A percentile compares a stretch with the other conserved stretches of the same genome.
Conservation (phyloP, 164 flowering plant genomes). For the Pachysandra terminalis region DNA sequence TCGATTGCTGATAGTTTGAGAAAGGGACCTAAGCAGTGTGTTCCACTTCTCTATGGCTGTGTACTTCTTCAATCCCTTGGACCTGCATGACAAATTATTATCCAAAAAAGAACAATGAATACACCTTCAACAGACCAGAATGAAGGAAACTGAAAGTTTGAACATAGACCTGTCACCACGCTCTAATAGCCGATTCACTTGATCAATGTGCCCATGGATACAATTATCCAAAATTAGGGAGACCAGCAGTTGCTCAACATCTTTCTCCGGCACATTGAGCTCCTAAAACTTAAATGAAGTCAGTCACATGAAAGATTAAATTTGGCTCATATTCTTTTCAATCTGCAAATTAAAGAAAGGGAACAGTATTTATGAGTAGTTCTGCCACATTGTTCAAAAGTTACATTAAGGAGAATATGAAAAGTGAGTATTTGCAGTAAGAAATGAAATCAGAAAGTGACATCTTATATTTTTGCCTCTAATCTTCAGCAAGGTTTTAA, state of each 20-base stretch:
- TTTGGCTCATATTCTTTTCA: too few species aligned
- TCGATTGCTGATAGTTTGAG: conserved; percentile 68
- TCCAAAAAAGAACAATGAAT: not conserved
- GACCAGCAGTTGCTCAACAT: conserved; percentile 87
- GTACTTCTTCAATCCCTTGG: conserved; percentile 92
- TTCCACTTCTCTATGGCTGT: conserved; percentile 97
- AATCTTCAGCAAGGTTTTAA: too few species aligned
- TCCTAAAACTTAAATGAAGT: conserved; percentile 44
- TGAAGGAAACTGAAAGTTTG: not conserved
- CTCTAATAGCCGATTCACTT: conserved; percentile 80
- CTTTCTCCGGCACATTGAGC: conserved; percentile 95
- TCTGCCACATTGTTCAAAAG: too few species aligned
- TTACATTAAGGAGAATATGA: too few species aligned
- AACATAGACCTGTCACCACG: conserved; percentile 63
- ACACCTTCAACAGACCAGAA: not conserved
- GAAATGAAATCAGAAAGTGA: too few species aligned
- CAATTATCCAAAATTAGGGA: conserved; percentile 91
- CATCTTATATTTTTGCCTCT: too few species aligned
- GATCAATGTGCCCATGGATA: conserved; percentile 83
- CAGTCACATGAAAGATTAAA: conserved; percentile 1
- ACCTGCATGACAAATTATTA: conserved; percentile 38
- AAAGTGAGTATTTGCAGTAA: too few species aligned
- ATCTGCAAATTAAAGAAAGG: too few species aligned
- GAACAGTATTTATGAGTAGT: too few species aligned
- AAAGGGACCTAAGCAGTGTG: conserved; percentile 79